Evolutionary conservation across 1,284 basidiomycete species (phyloP).

Genomic region (Rhodotorula sp.): DNA sequence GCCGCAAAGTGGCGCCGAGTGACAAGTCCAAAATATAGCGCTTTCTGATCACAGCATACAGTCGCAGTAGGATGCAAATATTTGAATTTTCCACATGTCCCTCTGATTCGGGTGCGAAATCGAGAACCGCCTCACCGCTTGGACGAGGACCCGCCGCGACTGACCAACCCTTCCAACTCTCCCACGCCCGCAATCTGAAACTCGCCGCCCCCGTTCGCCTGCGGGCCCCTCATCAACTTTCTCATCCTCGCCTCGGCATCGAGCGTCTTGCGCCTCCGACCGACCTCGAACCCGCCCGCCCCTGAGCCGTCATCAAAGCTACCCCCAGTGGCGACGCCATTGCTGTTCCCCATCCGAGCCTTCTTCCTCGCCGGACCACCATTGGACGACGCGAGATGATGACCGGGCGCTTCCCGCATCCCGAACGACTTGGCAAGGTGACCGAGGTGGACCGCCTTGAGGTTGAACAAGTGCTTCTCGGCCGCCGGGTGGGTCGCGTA

Average conservation of each 20-base stretch:
- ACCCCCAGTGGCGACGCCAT: no score
- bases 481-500: conserved; percentile 95
- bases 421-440: conserved; percentile 97
- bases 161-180: conserved; percentile 13
- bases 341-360: background rate
- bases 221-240: conserved; percentile 35
- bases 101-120: no score
- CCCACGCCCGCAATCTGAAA: conserved; percentile 37
- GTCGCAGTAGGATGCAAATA: no score
- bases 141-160: background rate
- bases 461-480: conserved; percentile 95
- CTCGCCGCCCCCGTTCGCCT: conserved; percentile 27
- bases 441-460: conserved; percentile 88
- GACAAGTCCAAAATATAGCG: no score
- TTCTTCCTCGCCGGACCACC: conserved; percentile 1
- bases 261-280: conserved; percentile 23
- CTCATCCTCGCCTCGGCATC: conserved; percentile 30
- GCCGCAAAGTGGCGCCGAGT: no score
- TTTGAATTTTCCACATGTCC: no score
- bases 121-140: background rate
- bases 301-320: no score
- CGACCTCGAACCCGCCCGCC: conserved; percentile 36
- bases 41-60: no score
- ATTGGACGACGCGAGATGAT: background rate
- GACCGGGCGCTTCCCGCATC: conserved; percentile 80